A percentile compares a stretch with the other conserved stretches of the same genome.
phyloP scores from a whole-genome alignment of 164 flowering plant species.

The Stephania yunnanensis region DNA sequence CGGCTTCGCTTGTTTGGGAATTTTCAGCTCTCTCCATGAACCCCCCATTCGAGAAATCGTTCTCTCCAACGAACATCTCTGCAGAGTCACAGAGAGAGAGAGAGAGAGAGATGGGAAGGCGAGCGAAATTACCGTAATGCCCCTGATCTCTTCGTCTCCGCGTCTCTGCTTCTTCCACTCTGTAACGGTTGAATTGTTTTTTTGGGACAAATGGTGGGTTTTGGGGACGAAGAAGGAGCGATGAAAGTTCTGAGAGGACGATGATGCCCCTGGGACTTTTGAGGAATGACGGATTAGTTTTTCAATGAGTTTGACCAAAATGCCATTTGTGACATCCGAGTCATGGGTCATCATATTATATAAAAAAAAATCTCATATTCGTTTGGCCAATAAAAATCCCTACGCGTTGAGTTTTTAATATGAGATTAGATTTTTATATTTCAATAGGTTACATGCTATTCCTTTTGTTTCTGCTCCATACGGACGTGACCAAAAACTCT shows the following conservation, averaged over 20 bases:
- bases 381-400: too few species aligned
- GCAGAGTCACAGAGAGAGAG: conserved; percentile 7
- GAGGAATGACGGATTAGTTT: not conserved
- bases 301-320: not conserved
- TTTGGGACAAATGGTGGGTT: not conserved
- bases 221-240: not conserved
- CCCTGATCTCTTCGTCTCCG: not conserved
- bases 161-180: not conserved
- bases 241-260: not conserved
- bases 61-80: conserved; percentile 34
- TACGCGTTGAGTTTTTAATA: too few species aligned
- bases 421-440: too few species aligned
- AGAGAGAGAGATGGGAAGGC: not conserved
- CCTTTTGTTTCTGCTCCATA: too few species aligned
- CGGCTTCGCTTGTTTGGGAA: conserved; percentile 24
- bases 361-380: too few species aligned
- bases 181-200: not conserved
- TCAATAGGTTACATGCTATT: too few species aligned
- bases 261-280: not conserved
- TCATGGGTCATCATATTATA: not conserved
- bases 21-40: conserved; percentile 21
- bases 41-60: conserved; percentile 26
- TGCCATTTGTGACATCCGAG: not conserved
- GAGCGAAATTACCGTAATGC: not conserved
- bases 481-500: too few species aligned